Evolutionary conservation across 2,329 filamentous ascomycete species (phyloP), one percentile per base, ranked within the genome.

Genomic region (Aspergillus latus): DNA sequence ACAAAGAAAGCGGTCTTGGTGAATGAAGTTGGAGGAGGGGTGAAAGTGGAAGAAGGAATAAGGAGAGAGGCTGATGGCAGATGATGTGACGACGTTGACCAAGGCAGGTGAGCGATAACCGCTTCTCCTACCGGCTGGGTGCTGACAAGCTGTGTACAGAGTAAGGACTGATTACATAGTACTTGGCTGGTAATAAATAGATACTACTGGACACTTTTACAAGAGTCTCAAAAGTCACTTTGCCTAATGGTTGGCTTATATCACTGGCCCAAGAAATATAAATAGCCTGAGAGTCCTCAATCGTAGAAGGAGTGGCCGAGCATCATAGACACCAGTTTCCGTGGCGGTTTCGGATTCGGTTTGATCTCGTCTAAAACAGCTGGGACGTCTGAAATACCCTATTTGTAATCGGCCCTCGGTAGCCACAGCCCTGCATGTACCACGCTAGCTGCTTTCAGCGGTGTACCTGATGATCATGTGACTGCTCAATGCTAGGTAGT

Each of bases 71-170:
- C 32, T 52, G 49, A 57, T 52, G 54, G 49, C 49, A 49, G 55
- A 53, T 45, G 55, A 57, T 53, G 44, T 49, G 55, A 52, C 49
- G 53, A 56, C 39, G 47, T 30, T 40, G 48, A 56, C 49, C 37
- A 37, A 44, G 40, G 54, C 48, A 32, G 44, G 54, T 44, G 39
- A 42, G 39, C 45, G 49, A 21, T 21, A 21, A 21, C 21, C 21
- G 52, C 30, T 15, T 45, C 49, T 57, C 43, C 47, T 42, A 5
- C 34, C 42, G 44, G 36, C 45, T 37, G 46, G 45, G 29, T 49
- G 45, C 46, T 54, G 45, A 54, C 45, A 43, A 43, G 21, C 21
- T 21, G 21, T 21, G 21, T 21, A 21, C 21, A 42, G 50, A 30
- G 44, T 43, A 40, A 52, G 50, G 50, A 30, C 16, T 13, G 29